A percentile compares a stretch with the other conserved stretches of the same genome.
Conservation (phyloP, 352 stramenopile genomes). For the Phytopythium chamaehyphon region DNA sequence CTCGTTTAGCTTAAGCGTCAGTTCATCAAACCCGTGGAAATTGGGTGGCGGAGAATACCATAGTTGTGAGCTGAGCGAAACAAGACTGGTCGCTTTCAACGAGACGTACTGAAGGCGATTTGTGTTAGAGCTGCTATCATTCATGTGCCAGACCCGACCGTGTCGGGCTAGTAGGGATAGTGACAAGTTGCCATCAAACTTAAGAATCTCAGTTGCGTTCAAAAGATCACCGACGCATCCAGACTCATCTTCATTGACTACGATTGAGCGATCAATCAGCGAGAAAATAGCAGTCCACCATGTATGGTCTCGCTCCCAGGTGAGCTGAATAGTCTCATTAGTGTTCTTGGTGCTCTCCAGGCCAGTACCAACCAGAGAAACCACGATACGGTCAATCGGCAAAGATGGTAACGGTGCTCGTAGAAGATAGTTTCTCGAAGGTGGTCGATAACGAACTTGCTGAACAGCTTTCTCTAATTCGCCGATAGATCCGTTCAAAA, state of each 20-base stretch:
- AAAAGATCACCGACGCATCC: constrained; percentile 11
- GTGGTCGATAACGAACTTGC: too few species aligned
- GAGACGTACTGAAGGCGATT: not conserved
- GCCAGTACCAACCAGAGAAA: not conserved
- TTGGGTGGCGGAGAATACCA: constrained; percentile 13
- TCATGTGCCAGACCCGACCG: not conserved
- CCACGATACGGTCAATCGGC: not conserved
- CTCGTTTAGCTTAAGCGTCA: constrained; percentile 9
- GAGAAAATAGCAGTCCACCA: not conserved
- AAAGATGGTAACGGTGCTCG: too few species aligned
- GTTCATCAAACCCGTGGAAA: constrained; percentile 24
- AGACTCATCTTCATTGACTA: constrained; percentile 17
- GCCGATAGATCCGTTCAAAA: too few species aligned
- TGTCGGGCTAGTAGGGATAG: not conserved
- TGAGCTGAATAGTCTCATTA: constrained; percentile 1
- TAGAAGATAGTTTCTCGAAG: too few species aligned
- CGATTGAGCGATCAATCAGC: constrained; percentile 6
- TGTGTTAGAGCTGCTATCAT: not conserved
- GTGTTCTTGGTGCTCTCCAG: not conserved
- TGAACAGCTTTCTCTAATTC: too few species aligned
- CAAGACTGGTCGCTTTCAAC: constrained; percentile 1
- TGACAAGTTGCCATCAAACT: not conserved
- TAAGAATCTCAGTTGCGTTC: constrained; percentile 5
- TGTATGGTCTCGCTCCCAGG: not conserved
- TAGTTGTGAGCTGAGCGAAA: constrained; percentile 9